Conservation (phyloP, 2,329 filamentous ascomycete genomes). For the Lecanicillium sp. region DNA sequence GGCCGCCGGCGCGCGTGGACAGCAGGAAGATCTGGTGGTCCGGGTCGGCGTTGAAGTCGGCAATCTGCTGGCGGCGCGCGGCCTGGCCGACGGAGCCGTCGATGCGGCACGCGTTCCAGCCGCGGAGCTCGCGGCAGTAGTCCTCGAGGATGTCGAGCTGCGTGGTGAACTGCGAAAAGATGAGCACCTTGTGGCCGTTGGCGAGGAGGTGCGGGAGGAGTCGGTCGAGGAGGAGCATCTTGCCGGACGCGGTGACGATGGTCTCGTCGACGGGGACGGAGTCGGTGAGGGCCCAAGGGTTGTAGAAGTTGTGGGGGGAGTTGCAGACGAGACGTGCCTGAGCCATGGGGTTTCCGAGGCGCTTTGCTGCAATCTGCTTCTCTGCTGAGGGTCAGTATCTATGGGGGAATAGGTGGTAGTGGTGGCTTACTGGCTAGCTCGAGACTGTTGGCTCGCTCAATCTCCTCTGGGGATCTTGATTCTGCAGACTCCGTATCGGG, state of each 20-base stretch:
- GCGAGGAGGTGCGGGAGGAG: constrained; percentile 70
- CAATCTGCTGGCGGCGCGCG: constrained; percentile 64
- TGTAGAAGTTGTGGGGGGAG: constrained; percentile 93
- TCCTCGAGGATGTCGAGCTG: constrained; percentile 87
- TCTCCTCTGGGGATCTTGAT: constrained; percentile 48
- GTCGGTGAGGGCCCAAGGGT: constrained; percentile 66
- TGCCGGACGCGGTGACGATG: constrained; percentile 81
- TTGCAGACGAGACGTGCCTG: constrained; percentile 91
- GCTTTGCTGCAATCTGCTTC: constrained; percentile 83
- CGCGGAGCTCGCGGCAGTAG: constrained; percentile 70
- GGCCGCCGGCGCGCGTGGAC: constrained; percentile 84
- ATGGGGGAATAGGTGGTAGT: too few species aligned
- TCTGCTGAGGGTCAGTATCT: constrained; percentile 39
- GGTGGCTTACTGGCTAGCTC: constrained; percentile 65
- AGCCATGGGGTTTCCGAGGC: constrained; percentile 86
- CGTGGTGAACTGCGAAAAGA: constrained; percentile 95
- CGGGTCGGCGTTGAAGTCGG: constrained; percentile 62
- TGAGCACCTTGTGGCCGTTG: constrained; percentile 79
- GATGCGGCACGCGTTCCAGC: constrained; percentile 81
- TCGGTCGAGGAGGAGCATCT: constrained; percentile 90
- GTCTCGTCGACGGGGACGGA: constrained; percentile 65
- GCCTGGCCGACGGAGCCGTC: constrained; percentile 79
- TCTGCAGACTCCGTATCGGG: constrained; percentile 28
- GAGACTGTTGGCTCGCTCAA: constrained; percentile 59
- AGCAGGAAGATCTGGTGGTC: constrained; percentile 74